Percentiles rank a stretch among this genome's conserved stretches.
Conservation (phyloP, 768 basidiomycete genomes). For the Auriculariales sp. region DNA sequence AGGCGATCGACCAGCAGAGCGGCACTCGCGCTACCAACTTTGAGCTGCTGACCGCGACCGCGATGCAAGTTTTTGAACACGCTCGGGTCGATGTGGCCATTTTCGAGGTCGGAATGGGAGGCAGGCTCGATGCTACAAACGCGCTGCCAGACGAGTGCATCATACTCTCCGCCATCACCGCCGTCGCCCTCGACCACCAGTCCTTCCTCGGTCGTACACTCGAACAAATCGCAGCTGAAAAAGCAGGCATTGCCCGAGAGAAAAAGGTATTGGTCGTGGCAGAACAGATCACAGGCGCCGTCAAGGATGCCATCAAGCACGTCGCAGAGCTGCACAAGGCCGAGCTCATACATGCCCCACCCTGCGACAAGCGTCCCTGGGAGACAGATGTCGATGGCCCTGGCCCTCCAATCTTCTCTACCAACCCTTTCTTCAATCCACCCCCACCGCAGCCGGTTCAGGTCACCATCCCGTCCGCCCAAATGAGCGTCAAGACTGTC, state of each 20-base stretch:
- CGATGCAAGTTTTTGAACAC: slow-evolving; percentile 60
- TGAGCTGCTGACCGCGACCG: slow-evolving; percentile 74
- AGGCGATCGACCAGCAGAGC: slow-evolving; percentile 28
- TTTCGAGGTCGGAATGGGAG: slow-evolving; percentile 93
- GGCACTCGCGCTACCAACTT: slow-evolving; percentile 49
- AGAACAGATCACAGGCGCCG: slow-evolving; percentile 10
- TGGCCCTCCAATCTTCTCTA: slow-evolving; percentile 15
- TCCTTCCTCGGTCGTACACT: slow-evolving; percentile 72
- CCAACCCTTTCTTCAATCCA: slow-evolving; percentile 13
- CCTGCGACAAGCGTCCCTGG: slow-evolving; percentile 21
- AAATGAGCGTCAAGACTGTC: slow-evolving; percentile 27
- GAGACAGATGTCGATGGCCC: slow-evolving; percentile 22
- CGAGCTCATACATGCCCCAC: slow-evolving; percentile 19
- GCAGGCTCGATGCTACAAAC: slow-evolving; percentile 86
- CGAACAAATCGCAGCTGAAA: slow-evolving; percentile 62
- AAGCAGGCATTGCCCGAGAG: slow-evolving; percentile 73
- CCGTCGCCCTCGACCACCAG: slow-evolving; percentile 90
- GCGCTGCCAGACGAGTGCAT: slow-evolving; percentile 56
- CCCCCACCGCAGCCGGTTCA: slow-evolving; percentile 30
- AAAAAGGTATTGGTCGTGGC: slow-evolving; percentile 22
- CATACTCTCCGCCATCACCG: slow-evolving; percentile 66
- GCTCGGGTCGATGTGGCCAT: slow-evolving; percentile 65
- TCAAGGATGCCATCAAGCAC: slow-evolving; percentile 28
- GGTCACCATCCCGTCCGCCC: slow-evolving; percentile 28
- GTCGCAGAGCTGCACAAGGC: slow-evolving; percentile 25